Base-by-base conservation (phyloP, 2,329 filamentous ascomycete genomes). In the Fonsecaea nubica region DNA sequence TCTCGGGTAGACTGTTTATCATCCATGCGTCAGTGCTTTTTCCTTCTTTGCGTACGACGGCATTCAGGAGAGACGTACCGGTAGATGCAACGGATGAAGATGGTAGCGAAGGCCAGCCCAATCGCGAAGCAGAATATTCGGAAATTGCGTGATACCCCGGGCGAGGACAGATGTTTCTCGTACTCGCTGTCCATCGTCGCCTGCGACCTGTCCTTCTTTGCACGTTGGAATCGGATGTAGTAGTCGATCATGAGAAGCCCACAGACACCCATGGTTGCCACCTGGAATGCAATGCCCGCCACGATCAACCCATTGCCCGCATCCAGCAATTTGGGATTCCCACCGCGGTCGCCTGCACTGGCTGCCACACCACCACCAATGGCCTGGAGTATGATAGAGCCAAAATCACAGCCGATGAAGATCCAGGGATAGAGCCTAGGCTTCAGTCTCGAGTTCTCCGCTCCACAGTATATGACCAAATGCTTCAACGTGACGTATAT, bases 401-500 rank as follows among this genome's bases (percentile, higher is more conserved):
- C 73, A 56, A 88, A 71, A 69, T 89, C 87, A 72, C 84, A 87
- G 13, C 79, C 75, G 69, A 89, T 85, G 77, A 89, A 89, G 67
- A 89, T 82, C 75, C 83, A 83, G 6, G 86, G 87, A 74, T 87
- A 88, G 60, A 82, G 77, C 4, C 77, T 75, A 8, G 84, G 81
- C 42, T 78, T 80, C 58, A 85, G 77, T 38, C 79, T 78, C 33
- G 83, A 84, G 69, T 83, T 76, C 59, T 82, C 76, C 1, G 78
- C 75, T 6, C 86, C 86, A 62, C 87, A 85, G 57, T 81, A 80
- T 25, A 84, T 75, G 64, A 88, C 83, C 67, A 88, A 80, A 61
- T 87, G 84, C 45, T 86, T 85, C 15, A 89, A 79, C 4, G 81
- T 84, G 40, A 88, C 74, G 76, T 87, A 87, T 72, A 87, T 83